phyloP scores from a whole-genome alignment of 306 rosid species.

The Acacia crassicarpa region DNA sequence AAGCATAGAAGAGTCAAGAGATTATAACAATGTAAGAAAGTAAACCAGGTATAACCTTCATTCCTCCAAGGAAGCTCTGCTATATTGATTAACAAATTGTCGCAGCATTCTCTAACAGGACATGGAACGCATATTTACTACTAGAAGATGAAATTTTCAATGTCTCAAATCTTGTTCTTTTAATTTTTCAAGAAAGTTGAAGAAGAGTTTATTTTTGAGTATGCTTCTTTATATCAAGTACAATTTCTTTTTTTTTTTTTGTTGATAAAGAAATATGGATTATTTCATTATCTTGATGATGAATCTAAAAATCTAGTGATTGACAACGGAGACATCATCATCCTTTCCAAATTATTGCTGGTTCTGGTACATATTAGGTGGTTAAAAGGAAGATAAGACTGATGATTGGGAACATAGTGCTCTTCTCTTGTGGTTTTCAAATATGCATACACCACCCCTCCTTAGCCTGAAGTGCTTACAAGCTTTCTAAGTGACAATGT shows the following conservation, averaged over 20 bases:
- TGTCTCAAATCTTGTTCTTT: background rate
- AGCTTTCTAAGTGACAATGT: constrained; percentile 9
- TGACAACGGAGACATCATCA: background rate
- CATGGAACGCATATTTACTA: background rate
- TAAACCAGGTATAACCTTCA: constrained; percentile 34
- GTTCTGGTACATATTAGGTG: constrained; percentile 9
- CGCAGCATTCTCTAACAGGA: background rate
- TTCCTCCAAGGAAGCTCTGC: constrained; percentile 15
- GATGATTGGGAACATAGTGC: constrained; percentile 9
- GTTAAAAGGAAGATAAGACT: background rate
- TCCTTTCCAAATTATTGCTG: background rate
- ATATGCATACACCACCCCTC: constrained; percentile 13
- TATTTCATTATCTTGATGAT: constrained; percentile 12
- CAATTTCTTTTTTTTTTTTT: too few relatives aligned
- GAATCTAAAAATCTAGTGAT: constrained; percentile 2
- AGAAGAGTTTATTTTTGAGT: background rate
- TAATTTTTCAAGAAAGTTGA: constrained; percentile 18
- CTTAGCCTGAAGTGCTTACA: constrained; percentile 12
- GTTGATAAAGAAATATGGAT: background rate
- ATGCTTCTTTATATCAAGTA: background rate
- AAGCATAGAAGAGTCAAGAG: background rate
- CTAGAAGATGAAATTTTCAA: constrained; percentile 21
- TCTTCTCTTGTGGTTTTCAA: constrained; percentile 1
- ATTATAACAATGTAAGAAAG: constrained; percentile 2
- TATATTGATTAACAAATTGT: background rate